Evolutionary conservation across 495 filamentous ascomycete genomes (phyloP), one percentile per base, ranked within the genome.

Genomic region (Penicillium cataractarum): DNA sequence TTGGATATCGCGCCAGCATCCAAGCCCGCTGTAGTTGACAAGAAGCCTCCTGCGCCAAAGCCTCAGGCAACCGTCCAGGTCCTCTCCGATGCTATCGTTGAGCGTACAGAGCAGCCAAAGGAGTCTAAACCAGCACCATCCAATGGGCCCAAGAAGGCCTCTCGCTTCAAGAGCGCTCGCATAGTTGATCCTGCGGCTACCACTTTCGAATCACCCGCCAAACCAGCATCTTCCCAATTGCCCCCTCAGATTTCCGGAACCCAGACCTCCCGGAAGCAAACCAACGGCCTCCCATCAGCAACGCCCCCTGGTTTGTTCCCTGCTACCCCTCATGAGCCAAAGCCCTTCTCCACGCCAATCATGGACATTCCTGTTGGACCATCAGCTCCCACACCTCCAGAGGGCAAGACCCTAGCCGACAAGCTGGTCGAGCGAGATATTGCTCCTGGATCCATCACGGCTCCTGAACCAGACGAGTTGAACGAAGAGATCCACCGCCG

Each of bases 401-500:
- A 86, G 57, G 85, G 84, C 33, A 76, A 78, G 58, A 88, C 83
- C 5, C 65, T 91, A 4, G 83, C 87, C 15, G 73, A 79, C 29
- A 80, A 73, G 0, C 74, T 94, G 9, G 75, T 92, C 32, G 92
- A 96, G 72, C 86, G 89, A 48, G 71, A 80, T 27, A 58, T 74
- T 7, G 29, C 62, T 22, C 35, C 70, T 53, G 67, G 68, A 19
- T 37, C 66, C 15, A 63, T 69, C 42, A 60, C 64, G 1, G 68
- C 79, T 1, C 78, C 83, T 5, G 87, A 89, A 55, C 84, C 86
- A 2, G 87, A 96, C 53, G 89, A 92, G 46, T 75, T 95, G 39
- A 90, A 97, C 60, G 87, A 90, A 6, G 76, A 82, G 8, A 75
- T 92, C 3, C 78, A 93, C 42, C 84, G 89, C 44, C 86, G 91